These are phyloP conservation scores for Gomphus bonarii DNA, from an alignment of 1,284 basidiomycete genomes.

Conservation along the genomic window DNA sequence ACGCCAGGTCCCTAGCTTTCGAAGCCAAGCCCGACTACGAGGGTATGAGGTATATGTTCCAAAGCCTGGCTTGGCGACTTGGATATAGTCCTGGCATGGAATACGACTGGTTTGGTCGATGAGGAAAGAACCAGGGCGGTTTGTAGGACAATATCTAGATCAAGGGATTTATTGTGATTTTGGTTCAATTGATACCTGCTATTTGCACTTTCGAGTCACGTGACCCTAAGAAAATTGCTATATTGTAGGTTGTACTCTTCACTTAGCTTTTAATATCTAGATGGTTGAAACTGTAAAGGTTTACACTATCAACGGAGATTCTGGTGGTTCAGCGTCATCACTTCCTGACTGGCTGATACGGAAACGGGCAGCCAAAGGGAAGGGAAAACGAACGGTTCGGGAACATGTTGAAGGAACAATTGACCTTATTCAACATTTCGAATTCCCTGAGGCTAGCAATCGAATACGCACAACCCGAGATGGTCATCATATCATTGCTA, in stretches of 20 bases:
- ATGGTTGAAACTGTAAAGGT: constrained; percentile 50
- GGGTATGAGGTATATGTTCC: constrained; percentile 11
- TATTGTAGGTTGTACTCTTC: neutral
- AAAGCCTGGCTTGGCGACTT: constrained; percentile 2
- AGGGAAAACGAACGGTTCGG: constrained; percentile 50
- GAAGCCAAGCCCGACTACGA: constrained; percentile 14
- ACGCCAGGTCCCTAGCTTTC: constrained; percentile 12
- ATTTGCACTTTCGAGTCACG: neutral
- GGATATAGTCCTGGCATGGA: constrained; percentile 7
- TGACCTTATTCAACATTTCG: constrained; percentile 90
- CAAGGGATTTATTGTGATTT: no score
- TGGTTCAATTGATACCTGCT: no score
- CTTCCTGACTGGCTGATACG: constrained; percentile 84
- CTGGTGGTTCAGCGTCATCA: constrained; percentile 73
- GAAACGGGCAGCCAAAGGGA: constrained; percentile 50
- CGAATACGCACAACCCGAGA: constrained; percentile 86
- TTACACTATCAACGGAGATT: constrained; percentile 85
- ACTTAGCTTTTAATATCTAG: neutral
- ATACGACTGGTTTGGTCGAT: constrained; percentile 11
- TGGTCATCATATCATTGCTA: constrained; percentile 87
- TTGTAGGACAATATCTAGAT: no score
- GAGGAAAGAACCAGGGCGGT: neutral
- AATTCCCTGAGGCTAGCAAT: constrained; percentile 95
- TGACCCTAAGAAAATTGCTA: neutral
- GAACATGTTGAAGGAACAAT: constrained; percentile 72